These are phyloP conservation scores for Amanita rimosa DNA, from an alignment of 768 basidiomycete species.

Conservation along the genomic window DNA sequence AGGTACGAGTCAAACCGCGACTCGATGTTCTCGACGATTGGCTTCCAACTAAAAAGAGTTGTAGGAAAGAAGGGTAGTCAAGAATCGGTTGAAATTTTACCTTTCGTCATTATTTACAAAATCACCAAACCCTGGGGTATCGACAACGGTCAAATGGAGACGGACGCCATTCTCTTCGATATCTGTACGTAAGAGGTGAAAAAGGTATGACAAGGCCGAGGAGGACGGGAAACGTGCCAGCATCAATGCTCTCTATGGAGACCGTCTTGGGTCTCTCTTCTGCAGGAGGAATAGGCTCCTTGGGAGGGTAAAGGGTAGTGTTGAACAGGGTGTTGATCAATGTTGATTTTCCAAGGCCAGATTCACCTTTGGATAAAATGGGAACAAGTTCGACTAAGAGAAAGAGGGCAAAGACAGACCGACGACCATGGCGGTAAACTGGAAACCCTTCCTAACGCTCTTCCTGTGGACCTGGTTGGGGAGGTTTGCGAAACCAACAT, in stretches of 20 bases:
- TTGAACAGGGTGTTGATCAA: slow-evolving; percentile 99
- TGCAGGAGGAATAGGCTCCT: slow-evolving; percentile 74
- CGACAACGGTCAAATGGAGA: slow-evolving; percentile 95
- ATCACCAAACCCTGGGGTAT: slow-evolving; percentile 98
- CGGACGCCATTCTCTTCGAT: slow-evolving; percentile 98
- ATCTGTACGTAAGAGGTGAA: slow-evolving; percentile 41
- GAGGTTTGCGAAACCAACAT: slow-evolving; percentile 94
- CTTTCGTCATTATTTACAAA: slow-evolving; percentile 99
- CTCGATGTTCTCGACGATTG: slow-evolving; percentile 97
- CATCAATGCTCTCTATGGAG: slow-evolving; percentile 96
- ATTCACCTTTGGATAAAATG: slow-evolving; percentile 59
- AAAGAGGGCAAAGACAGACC: slow-evolving; percentile 45
- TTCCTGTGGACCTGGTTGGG: slow-evolving; percentile 99
- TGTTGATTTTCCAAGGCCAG: slow-evolving; percentile 97
- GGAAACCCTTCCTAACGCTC: slow-evolving; percentile 96
- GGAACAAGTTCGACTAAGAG: slow-evolving; percentile 9
- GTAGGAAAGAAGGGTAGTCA: slow-evolving; percentile 11
- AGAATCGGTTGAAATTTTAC: slow-evolving; percentile 27
- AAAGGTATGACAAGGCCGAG: slow-evolving; percentile 13
- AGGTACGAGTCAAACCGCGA: slow-evolving; percentile 95
- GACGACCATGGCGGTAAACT: slow-evolving; percentile 98
- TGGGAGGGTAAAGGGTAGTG: slow-evolving; percentile 86
- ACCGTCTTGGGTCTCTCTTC: slow-evolving; percentile 88
- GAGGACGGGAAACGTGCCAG: slow-evolving; percentile 49
- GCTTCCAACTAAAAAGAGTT: slow-evolving; percentile 72